Percentiles rank a stretch among this genome's conserved stretches.
Conservation (phyloP, 768 basidiomycete genomes). For the Russula foetens region DNA sequence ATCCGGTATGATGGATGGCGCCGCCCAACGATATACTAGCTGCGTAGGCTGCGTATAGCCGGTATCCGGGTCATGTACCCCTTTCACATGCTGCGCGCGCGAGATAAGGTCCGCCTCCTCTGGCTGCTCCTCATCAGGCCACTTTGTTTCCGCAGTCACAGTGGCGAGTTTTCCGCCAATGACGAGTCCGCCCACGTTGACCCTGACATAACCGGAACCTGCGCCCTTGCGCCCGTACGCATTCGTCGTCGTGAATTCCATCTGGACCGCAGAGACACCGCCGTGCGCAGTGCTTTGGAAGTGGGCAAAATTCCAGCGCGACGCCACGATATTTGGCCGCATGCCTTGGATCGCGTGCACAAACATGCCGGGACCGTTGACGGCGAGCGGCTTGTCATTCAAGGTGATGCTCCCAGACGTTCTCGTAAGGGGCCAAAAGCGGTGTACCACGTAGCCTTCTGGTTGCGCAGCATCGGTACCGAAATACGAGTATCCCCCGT, state of each 20-base stretch:
- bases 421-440: constrained; percentile 75
- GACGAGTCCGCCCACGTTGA: constrained; percentile 82
- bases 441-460: constrained; percentile 83
- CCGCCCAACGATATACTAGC: constrained; percentile 73
- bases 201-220: constrained; percentile 75
- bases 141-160: constrained; percentile 75
- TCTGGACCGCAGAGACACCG: constrained; percentile 81
- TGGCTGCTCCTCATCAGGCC: constrained; percentile 49
- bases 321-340: constrained; percentile 89
- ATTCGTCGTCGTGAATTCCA: constrained; percentile 89
- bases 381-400: constrained; percentile 49
- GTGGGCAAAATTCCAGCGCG: constrained; percentile 91
- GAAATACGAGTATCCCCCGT: constrained; percentile 87
- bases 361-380: constrained; percentile 73
- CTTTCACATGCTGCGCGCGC: constrained; percentile 54
- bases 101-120: constrained; percentile 48
- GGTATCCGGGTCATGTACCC: constrained; percentile 66
- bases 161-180: constrained; percentile 66
- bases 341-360: constrained; percentile 97
- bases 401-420: constrained; percentile 60
- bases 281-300: constrained; percentile 73
- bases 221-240: constrained; percentile 70
- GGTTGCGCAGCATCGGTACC: constrained; percentile 59
- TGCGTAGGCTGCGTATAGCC: constrained; percentile 67
- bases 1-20: constrained; percentile 48